phyloP scores from a whole-genome alignment of 192 early-diverging fungal species.

The Endogone sp. region DNA sequence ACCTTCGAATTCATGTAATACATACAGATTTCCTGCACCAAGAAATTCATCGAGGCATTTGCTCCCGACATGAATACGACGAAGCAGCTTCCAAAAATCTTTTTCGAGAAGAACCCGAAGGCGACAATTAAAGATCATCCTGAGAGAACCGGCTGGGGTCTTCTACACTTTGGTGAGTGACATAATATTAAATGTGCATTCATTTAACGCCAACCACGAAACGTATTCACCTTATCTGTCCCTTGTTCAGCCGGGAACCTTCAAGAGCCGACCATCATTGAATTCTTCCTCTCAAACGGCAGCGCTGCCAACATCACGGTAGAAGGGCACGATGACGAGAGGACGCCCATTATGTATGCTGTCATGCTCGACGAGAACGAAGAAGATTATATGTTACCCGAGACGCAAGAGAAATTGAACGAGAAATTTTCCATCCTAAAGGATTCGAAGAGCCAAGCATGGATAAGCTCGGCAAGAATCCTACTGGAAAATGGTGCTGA shows the following conservation, averaged over 20 bases:
- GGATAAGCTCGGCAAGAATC: not conserved
- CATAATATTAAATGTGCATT: not conserved
- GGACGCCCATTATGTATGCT: conserved; percentile 13
- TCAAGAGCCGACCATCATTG: conserved; percentile 16
- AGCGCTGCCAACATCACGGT: conserved; percentile 8
- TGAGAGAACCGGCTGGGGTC: conserved; percentile 12
- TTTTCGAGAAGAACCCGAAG: conserved; percentile 20
- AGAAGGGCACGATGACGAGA: not conserved
- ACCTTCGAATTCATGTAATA: not conserved
- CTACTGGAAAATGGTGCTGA: conserved; percentile 6
- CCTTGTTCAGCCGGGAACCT: conserved; percentile 12
- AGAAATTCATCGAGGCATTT: conserved; percentile 2
- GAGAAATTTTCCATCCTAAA: conserved; percentile 10
- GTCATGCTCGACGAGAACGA: not conserved
- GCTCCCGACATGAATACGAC: conserved; percentile 13
- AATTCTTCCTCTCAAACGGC: conserved; percentile 20
- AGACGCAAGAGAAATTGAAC: conserved; percentile 5
- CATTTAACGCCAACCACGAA: not conserved
- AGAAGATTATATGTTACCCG: not conserved
- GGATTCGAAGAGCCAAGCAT: conserved; percentile 8
- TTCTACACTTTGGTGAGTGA: conserved; percentile 23
- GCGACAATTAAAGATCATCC: conserved; percentile 15
- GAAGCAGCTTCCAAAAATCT: conserved; percentile 15
- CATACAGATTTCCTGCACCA: conserved; percentile 9
- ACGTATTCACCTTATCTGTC: not conserved